Evolutionary conservation across 2,329 filamentous ascomycete genomes (phyloP).

Genomic region (Diaporthe humulicola): DNA sequence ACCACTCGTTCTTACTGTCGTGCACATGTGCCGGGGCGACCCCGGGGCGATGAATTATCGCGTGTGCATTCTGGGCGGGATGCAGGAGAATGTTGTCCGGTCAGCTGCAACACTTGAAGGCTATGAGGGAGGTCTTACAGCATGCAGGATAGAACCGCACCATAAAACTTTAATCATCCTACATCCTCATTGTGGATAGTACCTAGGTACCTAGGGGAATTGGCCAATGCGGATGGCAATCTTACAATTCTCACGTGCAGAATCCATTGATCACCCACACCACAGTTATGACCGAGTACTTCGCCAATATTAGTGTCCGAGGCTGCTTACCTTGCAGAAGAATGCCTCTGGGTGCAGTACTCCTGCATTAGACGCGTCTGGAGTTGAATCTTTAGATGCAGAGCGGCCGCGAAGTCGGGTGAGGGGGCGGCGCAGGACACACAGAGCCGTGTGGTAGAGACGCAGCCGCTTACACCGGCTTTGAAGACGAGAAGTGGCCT

Average conservation of each 20-base stretch:
- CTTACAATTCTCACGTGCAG: background rate
- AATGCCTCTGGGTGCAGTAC: background rate
- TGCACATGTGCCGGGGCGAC: background rate
- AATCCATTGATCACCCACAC: background rate
- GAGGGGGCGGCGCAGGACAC: background rate
- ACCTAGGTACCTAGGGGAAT: background rate
- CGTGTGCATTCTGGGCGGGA: background rate
- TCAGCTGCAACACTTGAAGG: background rate
- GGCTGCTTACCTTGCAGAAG: background rate
- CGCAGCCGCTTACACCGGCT: background rate
- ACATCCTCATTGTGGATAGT: background rate
- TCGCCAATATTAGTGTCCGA: slow-evolving; percentile 3
- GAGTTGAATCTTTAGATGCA: background rate
- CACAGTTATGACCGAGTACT: background rate
- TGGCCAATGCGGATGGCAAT: background rate
- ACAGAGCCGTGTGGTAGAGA: background rate
- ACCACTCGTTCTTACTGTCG: background rate
- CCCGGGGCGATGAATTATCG: background rate
- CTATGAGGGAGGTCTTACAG: background rate
- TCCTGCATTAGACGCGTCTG: slow-evolving; percentile 8
- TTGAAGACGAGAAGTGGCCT: background rate
- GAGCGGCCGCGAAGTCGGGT: background rate
- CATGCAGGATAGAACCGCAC: background rate
- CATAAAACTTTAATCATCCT: background rate
- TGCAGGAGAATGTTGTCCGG: background rate